Evolutionary conservation across 139 green algal species (phyloP), one percentile per base, ranked within the genome.

Genomic region (Chlamydomonas applanata): DNA sequence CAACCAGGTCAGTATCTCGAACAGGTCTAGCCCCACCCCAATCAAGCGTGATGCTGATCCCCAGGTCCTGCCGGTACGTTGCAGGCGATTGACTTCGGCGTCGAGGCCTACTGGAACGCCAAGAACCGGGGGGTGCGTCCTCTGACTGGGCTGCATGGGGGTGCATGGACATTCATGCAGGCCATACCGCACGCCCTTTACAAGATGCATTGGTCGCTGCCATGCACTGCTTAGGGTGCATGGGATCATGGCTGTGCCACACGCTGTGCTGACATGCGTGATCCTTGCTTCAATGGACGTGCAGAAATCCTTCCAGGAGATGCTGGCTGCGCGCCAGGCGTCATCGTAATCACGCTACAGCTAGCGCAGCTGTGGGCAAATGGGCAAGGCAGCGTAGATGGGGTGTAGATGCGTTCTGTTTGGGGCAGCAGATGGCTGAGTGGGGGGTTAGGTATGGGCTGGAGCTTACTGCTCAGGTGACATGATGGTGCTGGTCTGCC

Each of bases 1-100:
- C 19, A 86, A 86, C 71, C 73, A 86, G 81, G 81, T 86, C 56
- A 71, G 74, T 36, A 59, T 54, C 16, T 34, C 4, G 33, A 49
- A 27, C 30, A 35, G 2, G 19, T 3, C 36, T 1, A 32, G 19
- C 7, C 29, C 13, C 0, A n/a, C 25, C 44, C 20, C 32, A 34
- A 46, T 72, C 66, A 45, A 29, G 14, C 68, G 7, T 49, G 40
- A 49, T 49, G 40, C 40, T 49, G 7, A 49, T 11, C 40, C 11
- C 40, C 7, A 11, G 11, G 17, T 13, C 25, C 13, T 49, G 7
- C 11, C 40, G 11, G 7, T 2, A 56, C 0, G 22, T 27, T 20
- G 52, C 73, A 86, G 81, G 76, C 70, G 1, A 46, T 86, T 30
- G 81, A 86, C 59, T 70, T 64, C 9, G 65, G 36, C 27, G 63